A percentile compares a stretch with the other conserved stretches of the same genome.
Conservation (phyloP, 331 rosid genomes). For the Malus hybrid region DNA sequence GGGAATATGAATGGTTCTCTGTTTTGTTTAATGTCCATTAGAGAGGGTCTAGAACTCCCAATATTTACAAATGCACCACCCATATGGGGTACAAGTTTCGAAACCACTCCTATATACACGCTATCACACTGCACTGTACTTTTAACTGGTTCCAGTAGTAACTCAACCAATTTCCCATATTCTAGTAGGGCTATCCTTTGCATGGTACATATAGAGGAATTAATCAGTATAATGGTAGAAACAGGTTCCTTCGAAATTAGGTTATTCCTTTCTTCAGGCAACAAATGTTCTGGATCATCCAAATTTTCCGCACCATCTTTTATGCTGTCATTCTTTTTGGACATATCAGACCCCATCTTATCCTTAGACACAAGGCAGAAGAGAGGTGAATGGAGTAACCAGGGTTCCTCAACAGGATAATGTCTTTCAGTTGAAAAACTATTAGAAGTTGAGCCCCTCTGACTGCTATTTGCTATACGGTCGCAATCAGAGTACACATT, state of each 20-base stretch:
- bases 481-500: slow-evolving; percentile 21
- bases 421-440: slow-evolving; percentile 32
- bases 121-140: slow-evolving; percentile 91
- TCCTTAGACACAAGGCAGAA: slow-evolving; percentile 26
- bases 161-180: slow-evolving; percentile 73
- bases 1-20: slow-evolving; percentile 92
- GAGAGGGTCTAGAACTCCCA: slow-evolving; percentile 71
- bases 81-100: slow-evolving; percentile 91
- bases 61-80: slow-evolving; percentile 93
- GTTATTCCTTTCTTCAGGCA: slow-evolving; percentile 47
- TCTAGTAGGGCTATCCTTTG: slow-evolving; percentile 94
- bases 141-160: slow-evolving; percentile 91
- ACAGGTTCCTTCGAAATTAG: slow-evolving; percentile 40
- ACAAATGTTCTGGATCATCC: slow-evolving; percentile 35
- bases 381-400: slow-evolving; percentile 46
- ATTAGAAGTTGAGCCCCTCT: slow-evolving; percentile 30
- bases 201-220: slow-evolving; percentile 97
- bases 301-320: slow-evolving; percentile 28
- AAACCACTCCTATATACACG: slow-evolving; percentile 75
- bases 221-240: slow-evolving; percentile 68
- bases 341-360: slow-evolving; percentile 30
- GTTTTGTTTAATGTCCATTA: slow-evolving; percentile 72
- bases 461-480: slow-evolving; percentile 12
- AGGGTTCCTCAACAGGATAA: slow-evolving; percentile 90
- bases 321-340: slow-evolving; percentile 25